Conservation (phyloP, 2,329 filamentous ascomycete genomes). For the Amauroascus verrucosus region DNA sequence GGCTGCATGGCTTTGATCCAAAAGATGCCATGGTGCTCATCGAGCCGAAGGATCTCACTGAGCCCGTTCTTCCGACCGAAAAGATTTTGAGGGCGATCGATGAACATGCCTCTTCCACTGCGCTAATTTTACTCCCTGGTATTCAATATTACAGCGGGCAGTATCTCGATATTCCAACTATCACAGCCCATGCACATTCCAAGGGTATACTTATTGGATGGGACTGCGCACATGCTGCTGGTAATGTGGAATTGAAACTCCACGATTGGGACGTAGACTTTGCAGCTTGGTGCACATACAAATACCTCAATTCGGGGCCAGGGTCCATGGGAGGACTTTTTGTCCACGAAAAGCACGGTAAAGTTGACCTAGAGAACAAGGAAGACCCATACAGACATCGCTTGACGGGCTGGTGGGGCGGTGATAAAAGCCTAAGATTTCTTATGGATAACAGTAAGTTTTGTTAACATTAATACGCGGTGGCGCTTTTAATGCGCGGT, state of each 20-base stretch:
- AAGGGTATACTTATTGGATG: conserved; percentile 67
- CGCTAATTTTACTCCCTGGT: conserved; percentile 69
- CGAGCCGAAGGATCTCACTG: conserved; percentile 46
- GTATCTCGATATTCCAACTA: conserved; percentile 68
- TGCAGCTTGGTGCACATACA: conserved; percentile 88
- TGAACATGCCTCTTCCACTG: conserved; percentile 59
- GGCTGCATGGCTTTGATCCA: conserved; percentile 57
- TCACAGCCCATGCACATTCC: conserved; percentile 65
- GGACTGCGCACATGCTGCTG: conserved; percentile 79
- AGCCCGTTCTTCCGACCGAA: conserved; percentile 57
- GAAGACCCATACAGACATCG: conserved; percentile 50
- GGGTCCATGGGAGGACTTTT: conserved; percentile 72
- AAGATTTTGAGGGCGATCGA: conserved; percentile 65
- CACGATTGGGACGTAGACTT: conserved; percentile 91
- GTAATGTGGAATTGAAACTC: conserved; percentile 67
- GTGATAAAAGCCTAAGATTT: conserved; percentile 65
- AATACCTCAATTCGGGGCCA: conserved; percentile 81
- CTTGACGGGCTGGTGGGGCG: conserved; percentile 79
- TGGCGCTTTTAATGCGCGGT: conserved; percentile 7
- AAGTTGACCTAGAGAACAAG: conserved; percentile 29
- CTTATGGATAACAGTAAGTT: conserved; percentile 60
- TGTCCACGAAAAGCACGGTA: conserved; percentile 64
- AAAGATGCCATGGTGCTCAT: conserved; percentile 63
- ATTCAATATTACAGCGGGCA: conserved; percentile 92
- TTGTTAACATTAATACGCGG: neutral